Conservation (phyloP, 805 yeast species). For the Saitoella complicata region DNA sequence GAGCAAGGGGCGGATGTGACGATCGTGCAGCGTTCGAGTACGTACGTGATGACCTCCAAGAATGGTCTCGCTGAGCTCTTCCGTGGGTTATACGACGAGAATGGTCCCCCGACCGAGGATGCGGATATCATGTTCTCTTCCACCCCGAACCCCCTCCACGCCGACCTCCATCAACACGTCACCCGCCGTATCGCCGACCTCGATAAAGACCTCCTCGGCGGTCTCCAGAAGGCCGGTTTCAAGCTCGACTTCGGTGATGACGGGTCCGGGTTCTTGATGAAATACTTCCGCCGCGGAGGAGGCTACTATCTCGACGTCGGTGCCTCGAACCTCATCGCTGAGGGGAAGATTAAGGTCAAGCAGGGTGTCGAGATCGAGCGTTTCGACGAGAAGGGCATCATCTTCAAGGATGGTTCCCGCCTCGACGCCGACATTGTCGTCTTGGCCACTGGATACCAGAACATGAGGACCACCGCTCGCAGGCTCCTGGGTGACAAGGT, state of each 20-base stretch:
- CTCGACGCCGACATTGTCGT: constrained; percentile 26
- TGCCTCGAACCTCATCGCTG: constrained; percentile 25
- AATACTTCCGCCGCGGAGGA: constrained; percentile 27
- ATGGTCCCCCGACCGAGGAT: constrained; percentile 25
- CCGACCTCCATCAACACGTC: constrained; percentile 23
- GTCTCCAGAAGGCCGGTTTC: constrained; percentile 23
- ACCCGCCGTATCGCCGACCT: constrained; percentile 20
- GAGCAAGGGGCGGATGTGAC: constrained; percentile 30
- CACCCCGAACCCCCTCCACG: constrained; percentile 21
- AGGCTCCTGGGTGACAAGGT: constrained; percentile 25
- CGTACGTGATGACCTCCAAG: constrained; percentile 27
- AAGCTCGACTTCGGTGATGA: constrained; percentile 28
- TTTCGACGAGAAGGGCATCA: constrained; percentile 24
- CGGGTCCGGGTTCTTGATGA: constrained; percentile 27
- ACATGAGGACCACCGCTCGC: constrained; percentile 28
- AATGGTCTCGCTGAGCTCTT: constrained; percentile 19
- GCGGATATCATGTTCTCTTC: constrained; percentile 25
- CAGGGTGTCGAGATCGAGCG: constrained; percentile 21
- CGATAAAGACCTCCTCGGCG: constrained; percentile 21
- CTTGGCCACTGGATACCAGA: constrained; percentile 29
- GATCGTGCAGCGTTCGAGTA: constrained; percentile 28
- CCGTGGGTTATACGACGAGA: constrained; percentile 23
- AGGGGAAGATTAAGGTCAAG: constrained; percentile 24
- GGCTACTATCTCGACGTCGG: constrained; percentile 33
- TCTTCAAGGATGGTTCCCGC: constrained; percentile 24